Conservation (phyloP, 306 rosid species). For the Dryas octopetala region DNA sequence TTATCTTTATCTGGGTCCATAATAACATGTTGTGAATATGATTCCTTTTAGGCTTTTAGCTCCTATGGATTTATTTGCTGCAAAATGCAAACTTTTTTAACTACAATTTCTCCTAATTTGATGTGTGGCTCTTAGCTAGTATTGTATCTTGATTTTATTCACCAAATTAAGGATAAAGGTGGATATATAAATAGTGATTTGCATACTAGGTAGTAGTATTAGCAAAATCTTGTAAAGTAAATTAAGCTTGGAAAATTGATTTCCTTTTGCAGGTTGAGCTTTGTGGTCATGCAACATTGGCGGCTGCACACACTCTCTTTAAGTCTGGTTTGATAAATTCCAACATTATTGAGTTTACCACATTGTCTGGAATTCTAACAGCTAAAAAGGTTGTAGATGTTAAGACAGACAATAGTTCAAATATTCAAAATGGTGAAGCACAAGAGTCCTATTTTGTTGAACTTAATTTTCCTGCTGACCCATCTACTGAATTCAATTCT, state of each 20-base stretch:
- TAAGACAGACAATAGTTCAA: too few species aligned
- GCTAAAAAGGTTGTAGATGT: too few species aligned
- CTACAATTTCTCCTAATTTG: not conserved
- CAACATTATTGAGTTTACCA: too few species aligned
- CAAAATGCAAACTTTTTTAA: not conserved
- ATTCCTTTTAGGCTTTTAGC: not conserved
- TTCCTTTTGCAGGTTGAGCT: slow-evolving; percentile 34
- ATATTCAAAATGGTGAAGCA: too few species aligned
- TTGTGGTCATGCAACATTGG: slow-evolving; percentile 90
- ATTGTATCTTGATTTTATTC: not conserved
- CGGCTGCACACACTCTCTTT: slow-evolving; percentile 61
- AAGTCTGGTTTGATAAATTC: slow-evolving; percentile 46
- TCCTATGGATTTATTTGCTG: not conserved
- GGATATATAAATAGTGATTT: not conserved
- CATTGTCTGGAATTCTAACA: too few species aligned
- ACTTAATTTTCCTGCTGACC: too few species aligned
- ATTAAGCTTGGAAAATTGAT: not conserved
- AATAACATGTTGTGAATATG: not conserved
- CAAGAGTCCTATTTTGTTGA: too few species aligned
- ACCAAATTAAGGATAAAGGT: too few species aligned
- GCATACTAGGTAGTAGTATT: not conserved
- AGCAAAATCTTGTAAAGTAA: not conserved
- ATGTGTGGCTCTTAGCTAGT: not conserved
- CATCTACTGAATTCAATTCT: too few species aligned
- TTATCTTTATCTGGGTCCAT: too few species aligned